Evolutionary conservation across 2,329 filamentous ascomycete genomes (phyloP), one percentile per base, ranked within the genome.

Genomic region (Phaeosphaeria sp.): DNA sequence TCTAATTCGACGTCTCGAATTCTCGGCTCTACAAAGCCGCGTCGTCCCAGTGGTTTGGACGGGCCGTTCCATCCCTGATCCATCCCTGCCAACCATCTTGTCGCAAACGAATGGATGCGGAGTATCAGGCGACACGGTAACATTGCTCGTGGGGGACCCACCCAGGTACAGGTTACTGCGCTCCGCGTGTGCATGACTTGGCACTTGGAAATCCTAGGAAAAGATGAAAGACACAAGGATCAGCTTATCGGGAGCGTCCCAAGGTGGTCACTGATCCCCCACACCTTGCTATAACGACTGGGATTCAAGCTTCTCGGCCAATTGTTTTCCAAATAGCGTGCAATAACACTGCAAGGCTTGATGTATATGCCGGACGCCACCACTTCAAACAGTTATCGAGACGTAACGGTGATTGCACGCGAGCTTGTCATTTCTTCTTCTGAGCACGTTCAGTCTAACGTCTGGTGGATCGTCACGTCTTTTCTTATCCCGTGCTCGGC

Each of bases 381-480:
- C 21, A 20, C 42, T 22, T 15, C 18, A 7, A 44, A 44, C 18
- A 44, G 7, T 7, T 43, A 43, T 43, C 20, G n/a, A 36, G 40
- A 43, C 40, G 40, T 46, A 46, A 24, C 15, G 7, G 20, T 22
- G 42, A 22, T 11, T 22, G 11, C 15, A 44, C 42, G 42, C 42
- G 42, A 44, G 18, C 42, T 21, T 20, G 30, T 36, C 18, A 44
- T 20, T 22, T 24, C 44, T 25, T 27, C 22, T 22, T 24, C 22
- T 22, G 3, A 20, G 21, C 18, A 30, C 11, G 9, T 20, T 63
- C 30, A 61, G 46, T 18, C 53, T 18, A 61, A 33, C 7, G 58
- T 62, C 52, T 66, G 63, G 39, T 59, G 63, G 9, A 66, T 60
- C 2, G 61, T 61, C 6, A 67, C 53, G 20, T 58, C 55, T 55